phyloP scores from a whole-genome alignment of 345 rosid genomes.

The Eutrema heterophyllum region DNA sequence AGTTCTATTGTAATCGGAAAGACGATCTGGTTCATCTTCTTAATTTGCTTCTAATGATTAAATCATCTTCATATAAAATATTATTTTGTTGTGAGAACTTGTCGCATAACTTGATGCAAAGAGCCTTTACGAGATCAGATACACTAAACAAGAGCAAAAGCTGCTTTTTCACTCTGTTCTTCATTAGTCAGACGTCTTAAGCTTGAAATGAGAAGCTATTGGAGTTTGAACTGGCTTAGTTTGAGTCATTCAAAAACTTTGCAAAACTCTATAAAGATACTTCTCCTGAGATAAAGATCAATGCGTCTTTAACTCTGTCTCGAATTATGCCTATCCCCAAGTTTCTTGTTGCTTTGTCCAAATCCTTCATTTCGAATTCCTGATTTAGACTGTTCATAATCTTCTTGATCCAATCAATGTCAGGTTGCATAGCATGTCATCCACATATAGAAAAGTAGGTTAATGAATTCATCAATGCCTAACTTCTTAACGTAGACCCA shows the following conservation, averaged over 20 bases:
- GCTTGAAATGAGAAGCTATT: neutral
- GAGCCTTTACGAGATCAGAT: no score
- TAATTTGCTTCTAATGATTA: slow-evolving; percentile 20
- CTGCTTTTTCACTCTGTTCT: neutral
- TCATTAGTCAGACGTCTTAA: neutral
- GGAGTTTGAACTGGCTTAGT: neutral
- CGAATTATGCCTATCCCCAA: neutral
- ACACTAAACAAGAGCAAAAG: no score
- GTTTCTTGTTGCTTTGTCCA: neutral
- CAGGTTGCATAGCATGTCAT: no score
- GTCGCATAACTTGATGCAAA: neutral
- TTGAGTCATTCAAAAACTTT: neutral
- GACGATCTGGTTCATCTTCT: slow-evolving; percentile 10
- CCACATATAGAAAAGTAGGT: no score
- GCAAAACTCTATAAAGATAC: neutral
- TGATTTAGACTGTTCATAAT: no score
- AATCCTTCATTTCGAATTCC: no score
- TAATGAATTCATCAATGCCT: no score
- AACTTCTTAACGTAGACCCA: no score
- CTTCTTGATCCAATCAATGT: no score
- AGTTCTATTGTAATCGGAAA: slow-evolving; percentile 18
- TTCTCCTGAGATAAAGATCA: neutral
- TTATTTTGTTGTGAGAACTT: neutral
- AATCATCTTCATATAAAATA: neutral
- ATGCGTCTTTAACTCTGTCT: neutral